Base-by-base conservation (phyloP, 2,329 filamentous ascomycete genomes). In the Aspergillus japonicus region DNA sequence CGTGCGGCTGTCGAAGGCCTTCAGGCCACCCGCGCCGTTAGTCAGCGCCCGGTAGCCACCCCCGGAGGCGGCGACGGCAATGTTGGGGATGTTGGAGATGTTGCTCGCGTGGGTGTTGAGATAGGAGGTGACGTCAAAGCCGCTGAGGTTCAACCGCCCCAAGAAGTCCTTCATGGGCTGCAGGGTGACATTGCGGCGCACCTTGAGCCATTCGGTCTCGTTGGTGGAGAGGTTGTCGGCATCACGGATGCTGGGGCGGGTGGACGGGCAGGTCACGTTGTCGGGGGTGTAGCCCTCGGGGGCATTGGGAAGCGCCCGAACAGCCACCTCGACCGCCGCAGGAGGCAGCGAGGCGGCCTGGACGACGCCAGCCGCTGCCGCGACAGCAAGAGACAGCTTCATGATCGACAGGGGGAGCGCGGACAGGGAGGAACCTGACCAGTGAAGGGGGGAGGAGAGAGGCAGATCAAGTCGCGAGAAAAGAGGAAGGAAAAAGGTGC, bases 31-130 rank as follows among this genome's bases (percentile, higher is more conserved):
- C 16, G 88, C 92, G 42, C 91, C 92, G 70, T 90, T 94, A 79
- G 93, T 81, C 78, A 96, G 81, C n/a, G 92, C 92, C 58, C 92
- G 83, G 73, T 95, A 96, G 39, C 92, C 92, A 71, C 92, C 92
- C 12, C 92, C 92, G 0, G 91, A 95, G 49, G 90, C 80, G 11
- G 92, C 90, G 63, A 96, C 85, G 16, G 82, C 91, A 62, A 96
- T 87, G 66, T 88, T 90, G 0, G 88, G 87, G 26, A 89, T 68
- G 1, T 81, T 79, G 16, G 81, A 80, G 2, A 78, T 79, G 73
- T 89, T 87, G 66, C 78, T 77, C 42, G 76, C 75, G 61, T 85
- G 74, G 0, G 75, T 76, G 57, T 87, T 81, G 68, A 97, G 86
- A 73, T 94, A 97, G 5, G 78, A 73, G 1, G 81, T 80, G 24